Evolutionary conservation across 106 monocot genomes (phyloP).

Genomic region (Dendrobium chrysotoxum): DNA sequence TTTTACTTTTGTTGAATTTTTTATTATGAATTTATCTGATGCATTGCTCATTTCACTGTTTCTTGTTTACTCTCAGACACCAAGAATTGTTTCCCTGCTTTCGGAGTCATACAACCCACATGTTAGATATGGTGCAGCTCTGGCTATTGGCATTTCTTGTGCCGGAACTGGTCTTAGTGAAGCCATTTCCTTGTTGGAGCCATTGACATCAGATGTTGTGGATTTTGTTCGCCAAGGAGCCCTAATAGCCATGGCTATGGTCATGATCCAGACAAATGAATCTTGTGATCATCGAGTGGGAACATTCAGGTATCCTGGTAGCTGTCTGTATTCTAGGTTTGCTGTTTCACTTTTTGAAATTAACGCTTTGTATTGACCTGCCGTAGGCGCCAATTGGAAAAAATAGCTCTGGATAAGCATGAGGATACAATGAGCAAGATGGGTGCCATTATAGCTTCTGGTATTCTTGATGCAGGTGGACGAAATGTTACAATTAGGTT

Average conservation of each 20-base stretch:
- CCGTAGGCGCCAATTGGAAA: conserved; percentile 84
- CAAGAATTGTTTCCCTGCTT: conserved; percentile 95
- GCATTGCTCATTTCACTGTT: background rate
- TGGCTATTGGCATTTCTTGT: conserved; percentile 98
- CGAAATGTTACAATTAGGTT: conserved; percentile 89
- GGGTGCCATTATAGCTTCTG: conserved; percentile 97
- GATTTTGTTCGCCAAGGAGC: conserved; percentile 99
- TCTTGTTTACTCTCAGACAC: conserved; percentile 50
- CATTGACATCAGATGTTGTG: conserved; percentile 96
- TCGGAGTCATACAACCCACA: conserved; percentile 99
- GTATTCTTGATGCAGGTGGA: conserved; percentile 99
- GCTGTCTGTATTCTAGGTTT: background rate
- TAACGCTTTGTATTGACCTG: background rate
- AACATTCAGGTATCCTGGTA: conserved; percentile 62
- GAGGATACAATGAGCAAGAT: conserved; percentile 99
- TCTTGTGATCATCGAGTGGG: conserved; percentile 91
- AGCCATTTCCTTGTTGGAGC: conserved; percentile 94
- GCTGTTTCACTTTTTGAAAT: background rate
- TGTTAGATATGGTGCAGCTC: conserved; percentile 96
- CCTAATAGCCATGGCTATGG: conserved; percentile 98
- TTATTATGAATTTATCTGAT: background rate
- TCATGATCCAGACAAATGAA: conserved; percentile 96
- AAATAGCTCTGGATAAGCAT: conserved; percentile 96
- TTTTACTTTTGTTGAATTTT: background rate
- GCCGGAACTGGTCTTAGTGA: conserved; percentile 87